Evolutionary conservation across 2,329 filamentous ascomycete genomes (phyloP).

Genomic region (Xylariaceae sp.): DNA sequence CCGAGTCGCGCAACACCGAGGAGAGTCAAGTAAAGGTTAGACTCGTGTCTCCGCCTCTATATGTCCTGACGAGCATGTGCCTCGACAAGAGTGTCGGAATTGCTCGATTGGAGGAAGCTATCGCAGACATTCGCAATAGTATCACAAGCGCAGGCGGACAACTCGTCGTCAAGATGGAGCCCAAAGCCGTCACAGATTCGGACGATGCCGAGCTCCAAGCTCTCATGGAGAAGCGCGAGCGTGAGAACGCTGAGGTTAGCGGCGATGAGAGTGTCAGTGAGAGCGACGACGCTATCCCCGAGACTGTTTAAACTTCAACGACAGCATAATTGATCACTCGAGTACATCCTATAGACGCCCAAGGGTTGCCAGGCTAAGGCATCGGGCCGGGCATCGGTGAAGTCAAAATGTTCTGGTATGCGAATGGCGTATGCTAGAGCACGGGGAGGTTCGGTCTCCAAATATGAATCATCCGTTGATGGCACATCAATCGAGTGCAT

Average conservation of each 20-base stretch:
- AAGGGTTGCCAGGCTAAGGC: slow-evolving; percentile 2
- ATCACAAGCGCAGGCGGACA: slow-evolving; percentile 75
- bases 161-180: slow-evolving; percentile 93
- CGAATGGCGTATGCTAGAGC: slow-evolving; percentile 13
- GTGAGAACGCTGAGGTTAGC: slow-evolving; percentile 95
- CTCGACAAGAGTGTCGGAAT: slow-evolving; percentile 89
- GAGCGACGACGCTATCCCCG: slow-evolving; percentile 80
- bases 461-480: slow-evolving; percentile 7
- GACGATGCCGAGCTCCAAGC: slow-evolving; percentile 96
- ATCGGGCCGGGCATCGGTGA: slow-evolving; percentile 13
- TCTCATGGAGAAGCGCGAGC: slow-evolving; percentile 97
- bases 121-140: slow-evolving; percentile 74
- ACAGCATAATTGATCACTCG: slow-evolving; percentile 11
- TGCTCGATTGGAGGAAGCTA: slow-evolving; percentile 77
- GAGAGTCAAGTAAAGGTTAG: slow-evolving; percentile 97
- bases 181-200: slow-evolving; percentile 97
- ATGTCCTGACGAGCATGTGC: slow-evolving; percentile 92
- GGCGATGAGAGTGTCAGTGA: slow-evolving; percentile 95
- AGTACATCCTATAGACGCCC: slow-evolving; percentile 18
- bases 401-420: slow-evolving; percentile 22
- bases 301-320: slow-evolving; percentile 37
- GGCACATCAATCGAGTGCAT: slow-evolving; percentile 1
- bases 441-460: slow-evolving; percentile 7
- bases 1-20: slow-evolving; percentile 85
- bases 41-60: slow-evolving; percentile 94